Evolutionary conservation across 2,329 filamentous ascomycete species (phyloP), one percentile per base, ranked within the genome.

Genomic region (Fusarium nematophilum): DNA sequence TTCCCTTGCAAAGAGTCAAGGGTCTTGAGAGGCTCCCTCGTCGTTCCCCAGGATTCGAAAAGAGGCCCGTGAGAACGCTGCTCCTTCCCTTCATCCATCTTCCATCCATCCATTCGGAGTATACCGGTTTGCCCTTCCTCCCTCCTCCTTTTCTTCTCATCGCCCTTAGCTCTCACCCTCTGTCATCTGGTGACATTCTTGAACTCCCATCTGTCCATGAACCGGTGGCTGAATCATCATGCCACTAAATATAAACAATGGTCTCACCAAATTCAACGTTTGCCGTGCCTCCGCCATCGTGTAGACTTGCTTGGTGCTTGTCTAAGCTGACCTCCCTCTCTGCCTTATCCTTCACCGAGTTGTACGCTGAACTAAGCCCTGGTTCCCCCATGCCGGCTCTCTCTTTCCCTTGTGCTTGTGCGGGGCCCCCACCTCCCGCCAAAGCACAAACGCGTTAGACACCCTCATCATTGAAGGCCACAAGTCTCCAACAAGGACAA

Each of bases 351-450:
- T 9, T 42, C 2, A 10, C 18, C 18, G 42, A 18, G 9, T 18
- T 9, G 17, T 9, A 17, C 25, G 14, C 21, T 21, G 21, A 18
- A 29, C 25, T 27, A 30, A 43, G 26, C 9, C 17, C 27, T 14
- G 25, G 17, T 11, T 23, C 26, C 5, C 9, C 27, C 27, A 14
- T 18, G 40, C 23, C 40, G 10, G 27, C 30, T 38, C 33, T 46
- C 39, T 34, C 48, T 21, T 39, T 38, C 39, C 13, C 39, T 17
- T 14, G 25, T 55, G 18, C 48, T 39, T 40, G 40, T 64, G 59
- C 45, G 61, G 61, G 61, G 60, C 58, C 57, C 62, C 63, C 63
- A 46, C 59, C 59, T 64, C 53, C 30, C 13, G 11, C 18, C 42
- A 26, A 57, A 26, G 46, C 48, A 40, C 44, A 45, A 51, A 21